Evolutionary conservation across 2,329 filamentous ascomycete species (phyloP).

Genomic region (Pleoardoris graminearum): DNA sequence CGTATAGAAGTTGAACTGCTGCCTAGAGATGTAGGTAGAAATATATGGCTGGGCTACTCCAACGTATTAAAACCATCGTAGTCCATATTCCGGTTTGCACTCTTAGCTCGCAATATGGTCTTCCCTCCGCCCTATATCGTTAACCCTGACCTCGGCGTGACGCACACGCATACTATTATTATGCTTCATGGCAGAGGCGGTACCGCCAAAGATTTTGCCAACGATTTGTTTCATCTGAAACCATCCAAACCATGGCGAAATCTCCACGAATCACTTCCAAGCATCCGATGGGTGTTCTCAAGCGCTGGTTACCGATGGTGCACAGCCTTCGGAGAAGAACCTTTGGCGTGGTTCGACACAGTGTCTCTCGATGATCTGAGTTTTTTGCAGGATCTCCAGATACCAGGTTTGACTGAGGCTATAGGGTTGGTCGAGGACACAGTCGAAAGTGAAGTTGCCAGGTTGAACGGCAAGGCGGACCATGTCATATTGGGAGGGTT

Average conservation of each 20-base stretch:
- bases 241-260: conserved; percentile 16
- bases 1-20: neutral
- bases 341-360: conserved; percentile 57
- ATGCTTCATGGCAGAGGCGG: conserved; percentile 54
- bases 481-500: conserved; percentile 22
- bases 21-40: neutral
- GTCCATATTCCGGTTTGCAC: no score
- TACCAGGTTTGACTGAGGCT: conserved; percentile 47
- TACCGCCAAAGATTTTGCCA: conserved; percentile 44
- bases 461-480: conserved; percentile 11
- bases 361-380: conserved; percentile 50
- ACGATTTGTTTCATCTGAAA: conserved; percentile 43
- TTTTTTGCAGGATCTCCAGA: conserved; percentile 51
- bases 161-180: conserved; percentile 53
- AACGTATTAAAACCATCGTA: neutral
- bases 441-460: conserved; percentile 18
- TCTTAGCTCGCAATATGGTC: no score
- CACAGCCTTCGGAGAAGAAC: conserved; percentile 28
- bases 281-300: conserved; percentile 57
- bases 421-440: conserved; percentile 36
- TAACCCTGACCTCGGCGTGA: neutral
- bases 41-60: neutral
- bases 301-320: conserved; percentile 43
- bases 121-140: conserved; percentile 5
- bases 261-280: conserved; percentile 49